Evolutionary conservation across 139 green algal species (phyloP), one percentile per base, ranked within the genome.

Genomic region (Nannochloris sp.): DNA sequence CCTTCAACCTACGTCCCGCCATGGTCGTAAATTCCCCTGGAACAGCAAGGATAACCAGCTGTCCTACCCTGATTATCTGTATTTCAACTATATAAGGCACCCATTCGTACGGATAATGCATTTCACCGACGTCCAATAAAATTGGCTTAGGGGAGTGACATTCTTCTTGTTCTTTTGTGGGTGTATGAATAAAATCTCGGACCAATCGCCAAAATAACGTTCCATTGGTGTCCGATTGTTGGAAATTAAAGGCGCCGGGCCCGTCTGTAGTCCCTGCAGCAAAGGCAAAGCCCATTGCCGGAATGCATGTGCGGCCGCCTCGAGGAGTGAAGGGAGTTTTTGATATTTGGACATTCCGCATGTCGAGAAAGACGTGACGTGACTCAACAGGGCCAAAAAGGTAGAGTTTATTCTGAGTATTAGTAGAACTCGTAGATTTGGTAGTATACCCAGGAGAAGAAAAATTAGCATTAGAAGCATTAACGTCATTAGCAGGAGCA

Each of bases 111-210:
- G 88, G 88, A 10, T 80, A 60, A 24, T 81, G 73, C 24, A 84
- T 74, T 46, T 87, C 61, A 27, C 60, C 70, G 19, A 76, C 70
- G 65, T 95, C 86, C 30, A 95, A 76, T 54, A 95, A 75, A 25
- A 95, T 88, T 36, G 86, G 88, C 61, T 95, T 95, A 39, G 88
- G 87, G 19, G 67, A 65, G n/a, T 95, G 88, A 72, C 88, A 95
- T 6, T 56, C 53, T 5, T 65, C 27, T 76, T 95, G 88, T 30
- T 79, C 15, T 4, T 33, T 6, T 30, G 61, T 79, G 14, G 82
- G 77, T 38, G 66, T 65, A 7, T 37, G 36, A 25, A 94, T 57
- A 60, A 93, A 82, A 60, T 65, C 47, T 44, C 69, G 25, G 29
- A 94, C 77, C 9, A 87, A 32, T 27, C 67, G 67, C 87, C 87